phyloP scores from a whole-genome alignment of 176 grass and related monocot species.

The Hsuehochloa calcarea region DNA sequence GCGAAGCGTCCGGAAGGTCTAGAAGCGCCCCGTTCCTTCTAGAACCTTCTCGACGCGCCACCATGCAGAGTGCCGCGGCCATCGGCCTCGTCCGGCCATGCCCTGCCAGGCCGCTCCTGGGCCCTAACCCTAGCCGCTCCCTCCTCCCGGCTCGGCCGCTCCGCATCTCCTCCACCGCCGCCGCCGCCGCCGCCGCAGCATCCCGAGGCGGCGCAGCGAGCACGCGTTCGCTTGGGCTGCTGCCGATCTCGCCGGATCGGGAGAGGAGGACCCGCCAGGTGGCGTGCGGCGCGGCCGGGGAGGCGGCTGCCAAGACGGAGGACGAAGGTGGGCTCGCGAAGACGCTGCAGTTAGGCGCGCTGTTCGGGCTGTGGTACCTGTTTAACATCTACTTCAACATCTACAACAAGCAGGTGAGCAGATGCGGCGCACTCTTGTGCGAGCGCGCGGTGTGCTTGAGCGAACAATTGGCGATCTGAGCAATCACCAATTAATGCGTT shows the following conservation, averaged over 20 bases:
- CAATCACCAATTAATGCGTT: background rate
- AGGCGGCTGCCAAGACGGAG: background rate
- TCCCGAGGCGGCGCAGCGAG: background rate
- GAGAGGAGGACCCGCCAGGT: conserved; percentile 1
- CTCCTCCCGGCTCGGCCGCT: conserved; percentile 6
- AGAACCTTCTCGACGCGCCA: background rate
- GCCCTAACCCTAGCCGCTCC: background rate
- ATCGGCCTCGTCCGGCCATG: conserved; percentile 44
- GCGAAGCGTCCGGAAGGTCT: background rate
- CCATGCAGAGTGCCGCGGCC: conserved; percentile 52
- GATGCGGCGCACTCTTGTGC: background rate
- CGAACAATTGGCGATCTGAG: background rate
- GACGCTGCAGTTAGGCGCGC: conserved; percentile 59
- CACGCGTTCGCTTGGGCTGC: conserved; percentile 19
- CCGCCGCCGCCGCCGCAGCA: background rate
- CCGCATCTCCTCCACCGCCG: background rate
- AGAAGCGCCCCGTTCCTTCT: background rate
- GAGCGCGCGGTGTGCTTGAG: background rate
- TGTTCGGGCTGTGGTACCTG: conserved; percentile 82
- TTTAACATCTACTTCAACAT: conserved; percentile 98
- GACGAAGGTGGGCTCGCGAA: conserved; percentile 20
- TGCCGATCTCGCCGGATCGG: conserved; percentile 37
- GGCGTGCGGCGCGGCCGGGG: background rate
- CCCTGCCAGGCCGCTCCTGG: conserved; percentile 9
- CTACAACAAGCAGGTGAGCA: conserved; percentile 80